These are phyloP conservation scores for Heritiera littoralis DNA, from an alignment of 345 rosid genomes.

Conservation along the genomic window DNA sequence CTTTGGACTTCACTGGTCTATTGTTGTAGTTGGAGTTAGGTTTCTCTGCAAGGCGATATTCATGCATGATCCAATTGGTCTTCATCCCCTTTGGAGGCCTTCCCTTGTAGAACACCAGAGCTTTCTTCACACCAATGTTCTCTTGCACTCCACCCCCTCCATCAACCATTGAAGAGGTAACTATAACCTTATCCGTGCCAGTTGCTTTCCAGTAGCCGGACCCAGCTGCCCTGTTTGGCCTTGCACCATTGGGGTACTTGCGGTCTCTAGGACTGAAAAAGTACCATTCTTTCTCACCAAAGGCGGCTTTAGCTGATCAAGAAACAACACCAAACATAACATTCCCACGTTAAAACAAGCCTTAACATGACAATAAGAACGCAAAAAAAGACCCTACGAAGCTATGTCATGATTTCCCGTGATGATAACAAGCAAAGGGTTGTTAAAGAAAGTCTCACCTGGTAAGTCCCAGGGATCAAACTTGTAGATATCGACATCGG, in stretches of 20 bases:
- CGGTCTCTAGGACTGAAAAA: constrained; percentile 96
- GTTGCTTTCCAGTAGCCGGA: constrained; percentile 99
- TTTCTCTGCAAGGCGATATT: constrained; percentile 72
- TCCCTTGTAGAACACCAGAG: constrained; percentile 92
- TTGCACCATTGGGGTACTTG: constrained; percentile 93
- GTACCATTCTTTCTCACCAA: constrained; percentile 99
- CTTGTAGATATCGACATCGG: constrained; percentile 94
- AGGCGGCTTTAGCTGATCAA: constrained; percentile 61
- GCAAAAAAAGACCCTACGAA: no score
- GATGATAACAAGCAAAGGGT: not conserved
- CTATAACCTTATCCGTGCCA: constrained; percentile 83
- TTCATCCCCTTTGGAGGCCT: constrained; percentile 92
- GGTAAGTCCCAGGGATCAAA: constrained; percentile 96
- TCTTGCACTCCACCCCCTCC: constrained; percentile 37
- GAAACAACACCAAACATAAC: not conserved
- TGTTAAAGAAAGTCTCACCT: constrained; percentile 35
- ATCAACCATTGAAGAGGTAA: constrained; percentile 31
- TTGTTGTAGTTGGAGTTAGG: constrained; percentile 24
- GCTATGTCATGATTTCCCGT: not conserved
- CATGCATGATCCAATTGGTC: constrained; percentile 99
- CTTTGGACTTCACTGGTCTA: constrained; percentile 51
- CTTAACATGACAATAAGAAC: not conserved
- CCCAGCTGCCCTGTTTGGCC: constrained; percentile 97
- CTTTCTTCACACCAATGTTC: constrained; percentile 89
- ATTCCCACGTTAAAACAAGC: not conserved